These are phyloP conservation scores for Lactarius pseudohatsudake DNA, from an alignment of 768 basidiomycete genomes.

Conservation along the genomic window DNA sequence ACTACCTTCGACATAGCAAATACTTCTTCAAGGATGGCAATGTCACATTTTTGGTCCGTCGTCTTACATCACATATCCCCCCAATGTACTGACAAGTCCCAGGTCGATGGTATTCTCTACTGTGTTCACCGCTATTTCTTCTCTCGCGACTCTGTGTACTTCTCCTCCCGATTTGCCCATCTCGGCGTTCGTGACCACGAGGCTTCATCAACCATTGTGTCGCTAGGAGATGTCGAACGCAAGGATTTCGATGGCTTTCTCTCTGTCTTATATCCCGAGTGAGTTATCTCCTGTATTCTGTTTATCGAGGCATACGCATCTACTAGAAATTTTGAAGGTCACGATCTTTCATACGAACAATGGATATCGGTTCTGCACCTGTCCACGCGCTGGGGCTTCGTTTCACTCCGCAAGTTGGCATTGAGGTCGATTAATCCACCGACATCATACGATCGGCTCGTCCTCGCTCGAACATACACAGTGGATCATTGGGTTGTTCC, in stretches of 20 bases:
- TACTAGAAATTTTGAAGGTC: slow-evolving; percentile 15
- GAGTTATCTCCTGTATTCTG: no score
- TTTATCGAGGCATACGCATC: not conserved
- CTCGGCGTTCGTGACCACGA: not conserved
- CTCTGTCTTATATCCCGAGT: slow-evolving; percentile 18
- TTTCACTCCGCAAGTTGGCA: slow-evolving; percentile 29
- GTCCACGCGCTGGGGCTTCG: slow-evolving; percentile 35
- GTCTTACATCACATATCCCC: not conserved
- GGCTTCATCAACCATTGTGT: not conserved
- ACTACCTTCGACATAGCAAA: not conserved
- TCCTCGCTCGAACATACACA: slow-evolving; percentile 12
- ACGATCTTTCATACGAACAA: slow-evolving; percentile 23
- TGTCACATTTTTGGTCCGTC: slow-evolving; percentile 19
- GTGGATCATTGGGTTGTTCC: slow-evolving; percentile 20
- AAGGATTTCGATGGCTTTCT: slow-evolving; percentile 22
- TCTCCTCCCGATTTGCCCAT: not conserved
- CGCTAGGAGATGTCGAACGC: slow-evolving; percentile 6
- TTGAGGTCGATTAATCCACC: slow-evolving; percentile 5
- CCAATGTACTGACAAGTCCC: not conserved
- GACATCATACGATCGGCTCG: slow-evolving; percentile 10
- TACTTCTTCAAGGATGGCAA: slow-evolving; percentile 20
- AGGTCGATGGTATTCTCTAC: slow-evolving; percentile 15
- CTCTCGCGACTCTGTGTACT: slow-evolving; percentile 17
- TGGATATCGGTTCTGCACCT: slow-evolving; percentile 34
- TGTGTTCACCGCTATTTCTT: slow-evolving; percentile 20